Conservation (phyloP, 805 yeast genomes). For the Kockiozyma suomiensis region DNA sequence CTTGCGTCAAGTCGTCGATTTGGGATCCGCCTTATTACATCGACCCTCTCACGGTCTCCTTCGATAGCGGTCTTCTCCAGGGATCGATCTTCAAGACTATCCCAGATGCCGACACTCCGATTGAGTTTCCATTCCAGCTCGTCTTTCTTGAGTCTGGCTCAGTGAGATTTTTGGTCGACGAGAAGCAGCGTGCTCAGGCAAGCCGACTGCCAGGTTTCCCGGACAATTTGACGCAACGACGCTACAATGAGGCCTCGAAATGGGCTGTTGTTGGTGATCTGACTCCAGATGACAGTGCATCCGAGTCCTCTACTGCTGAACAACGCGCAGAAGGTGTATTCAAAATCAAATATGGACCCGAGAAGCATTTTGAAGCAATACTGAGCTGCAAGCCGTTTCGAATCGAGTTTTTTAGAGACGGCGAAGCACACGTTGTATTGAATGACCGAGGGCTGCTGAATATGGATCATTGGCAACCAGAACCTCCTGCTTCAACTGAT, state of each 20-base stretch:
- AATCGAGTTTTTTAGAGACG: slow-evolving; percentile 52
- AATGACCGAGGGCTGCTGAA: slow-evolving; percentile 76
- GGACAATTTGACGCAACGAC: slow-evolving; percentile 45
- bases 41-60: slow-evolving; percentile 41
- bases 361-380: slow-evolving; percentile 46
- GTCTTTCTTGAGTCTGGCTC: slow-evolving; percentile 58
- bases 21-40: slow-evolving; percentile 49
- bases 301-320: slow-evolving; percentile 11
- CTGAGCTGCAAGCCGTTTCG: slow-evolving; percentile 54
- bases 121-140: slow-evolving; percentile 59
- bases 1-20: slow-evolving; percentile 30
- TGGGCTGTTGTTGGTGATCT: slow-evolving; percentile 55
- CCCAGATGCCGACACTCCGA: slow-evolving; percentile 12
- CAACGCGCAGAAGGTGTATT: slow-evolving; percentile 12
- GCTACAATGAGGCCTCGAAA: slow-evolving; percentile 62
- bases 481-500: slow-evolving; percentile 36
- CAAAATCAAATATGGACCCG: slow-evolving; percentile 45
- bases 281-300: slow-evolving; percentile 28
- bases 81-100: slow-evolving; percentile 53
- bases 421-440: slow-evolving; percentile 54
- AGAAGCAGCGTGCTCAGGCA: slow-evolving; percentile 48
- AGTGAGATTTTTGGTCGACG: slow-evolving; percentile 71
- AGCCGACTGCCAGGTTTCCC: slow-evolving; percentile 35
- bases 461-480: slow-evolving; percentile 74
- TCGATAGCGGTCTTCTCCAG: slow-evolving; percentile 44